phyloP scores from a whole-genome alignment of 768 basidiomycete genomes.

The Amanita muscaria region DNA sequence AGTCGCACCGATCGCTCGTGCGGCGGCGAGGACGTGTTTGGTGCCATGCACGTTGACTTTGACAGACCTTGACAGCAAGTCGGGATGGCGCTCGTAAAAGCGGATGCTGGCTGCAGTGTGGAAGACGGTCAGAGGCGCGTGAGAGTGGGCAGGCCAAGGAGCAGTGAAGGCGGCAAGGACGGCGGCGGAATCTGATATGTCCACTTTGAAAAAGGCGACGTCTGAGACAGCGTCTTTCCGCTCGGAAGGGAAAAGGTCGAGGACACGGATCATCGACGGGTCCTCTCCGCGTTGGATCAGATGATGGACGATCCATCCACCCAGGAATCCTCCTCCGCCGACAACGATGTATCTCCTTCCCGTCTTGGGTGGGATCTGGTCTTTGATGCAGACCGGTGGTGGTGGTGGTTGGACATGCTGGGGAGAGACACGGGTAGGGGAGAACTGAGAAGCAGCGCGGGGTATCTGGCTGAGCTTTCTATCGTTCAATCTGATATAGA shows the following conservation, averaged over 20 bases:
- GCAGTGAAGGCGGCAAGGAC: constrained; percentile 54
- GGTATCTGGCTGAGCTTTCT: constrained; percentile 43
- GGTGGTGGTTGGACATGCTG: constrained; percentile 32
- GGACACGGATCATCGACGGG: constrained; percentile 49
- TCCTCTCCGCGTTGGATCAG: constrained; percentile 66
- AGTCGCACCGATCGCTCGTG: constrained; percentile 43
- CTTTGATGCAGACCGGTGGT: constrained; percentile 27
- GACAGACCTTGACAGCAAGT: constrained; percentile 44
- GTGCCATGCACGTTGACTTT: constrained; percentile 63
- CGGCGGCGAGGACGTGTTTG: constrained; percentile 54
- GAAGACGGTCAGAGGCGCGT: constrained; percentile 53
- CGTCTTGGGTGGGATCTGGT: constrained; percentile 56
- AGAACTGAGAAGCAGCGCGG: constrained; percentile 34
- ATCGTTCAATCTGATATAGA: constrained; percentile 42
- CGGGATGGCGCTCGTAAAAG: constrained; percentile 56
- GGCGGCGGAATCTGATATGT: constrained; percentile 45
- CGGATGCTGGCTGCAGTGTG: constrained; percentile 75
- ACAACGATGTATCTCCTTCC: constrained; percentile 70
- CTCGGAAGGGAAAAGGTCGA: constrained; percentile 58
- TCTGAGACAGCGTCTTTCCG: constrained; percentile 44
- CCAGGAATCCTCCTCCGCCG: constrained; percentile 70
- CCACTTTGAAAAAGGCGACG: constrained; percentile 48
- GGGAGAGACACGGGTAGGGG: constrained; percentile 42
- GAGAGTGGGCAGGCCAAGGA: constrained; percentile 41
- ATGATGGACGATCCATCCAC: constrained; percentile 69